Conservation (phyloP, 345 rosid genomes). For the Citrus sp. region DNA sequence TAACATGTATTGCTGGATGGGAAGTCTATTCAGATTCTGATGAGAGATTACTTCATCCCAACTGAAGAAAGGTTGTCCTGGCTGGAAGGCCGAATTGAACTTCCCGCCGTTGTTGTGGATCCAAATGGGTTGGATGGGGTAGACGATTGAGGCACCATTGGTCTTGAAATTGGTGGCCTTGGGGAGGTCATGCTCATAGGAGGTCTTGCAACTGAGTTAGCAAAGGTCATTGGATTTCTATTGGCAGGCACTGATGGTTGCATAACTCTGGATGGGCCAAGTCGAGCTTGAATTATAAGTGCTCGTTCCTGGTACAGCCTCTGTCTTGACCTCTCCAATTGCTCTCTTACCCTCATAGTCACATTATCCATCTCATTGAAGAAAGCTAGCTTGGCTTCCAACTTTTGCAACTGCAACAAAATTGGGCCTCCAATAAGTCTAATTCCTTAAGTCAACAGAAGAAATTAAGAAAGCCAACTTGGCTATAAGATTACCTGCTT, state of each 20-base stretch:
- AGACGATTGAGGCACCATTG: conserved; percentile 46
- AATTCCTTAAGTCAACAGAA: not conserved
- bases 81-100: conserved; percentile 45
- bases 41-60: conserved; percentile 28
- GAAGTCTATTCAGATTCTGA: conserved; percentile 16
- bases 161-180: conserved; percentile 70
- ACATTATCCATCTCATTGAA: conserved; percentile 75
- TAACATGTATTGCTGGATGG: conserved; percentile 6
- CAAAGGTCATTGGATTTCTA: conserved; percentile 63
- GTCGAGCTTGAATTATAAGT: conserved; percentile 90
- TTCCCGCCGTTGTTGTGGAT: conserved; percentile 46
- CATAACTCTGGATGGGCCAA: conserved; percentile 63
- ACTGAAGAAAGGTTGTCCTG: conserved; percentile 34
- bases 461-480: not conserved
- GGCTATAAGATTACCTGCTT: conserved; percentile 60
- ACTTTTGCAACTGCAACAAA: conserved; percentile 67
- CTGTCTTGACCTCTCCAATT: conserved; percentile 86
- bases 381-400: conserved; percentile 80
- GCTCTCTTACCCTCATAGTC: conserved; percentile 72
- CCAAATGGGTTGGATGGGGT: conserved; percentile 38
- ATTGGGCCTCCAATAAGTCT: conserved; percentile 5
- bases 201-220: conserved; percentile 62
- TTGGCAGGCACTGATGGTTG: conserved; percentile 57
- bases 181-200: conserved; percentile 55
- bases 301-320: conserved; percentile 87